phyloP scores from a whole-genome alignment of 1,284 basidiomycete species.

The Leucoagaricus sp. region DNA sequence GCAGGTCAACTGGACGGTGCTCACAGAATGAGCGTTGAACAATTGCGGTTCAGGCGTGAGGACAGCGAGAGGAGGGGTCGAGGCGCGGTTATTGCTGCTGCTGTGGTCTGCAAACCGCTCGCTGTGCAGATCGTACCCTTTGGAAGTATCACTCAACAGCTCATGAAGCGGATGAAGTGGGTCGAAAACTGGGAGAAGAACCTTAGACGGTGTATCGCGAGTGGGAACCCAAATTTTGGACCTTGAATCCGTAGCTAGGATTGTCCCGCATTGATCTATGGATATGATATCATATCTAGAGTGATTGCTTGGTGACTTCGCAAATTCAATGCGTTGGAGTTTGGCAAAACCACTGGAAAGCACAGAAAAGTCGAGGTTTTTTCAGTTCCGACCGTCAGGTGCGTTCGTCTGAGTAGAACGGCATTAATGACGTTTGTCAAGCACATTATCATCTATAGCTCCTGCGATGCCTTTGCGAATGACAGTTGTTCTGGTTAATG shows the following conservation, averaged over 20 bases:
- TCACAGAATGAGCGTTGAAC: conserved; percentile 17
- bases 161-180: conserved; percentile 15
- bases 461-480: too few relatives aligned
- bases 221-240: neutral
- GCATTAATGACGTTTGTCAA: too few relatives aligned
- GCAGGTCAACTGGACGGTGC: conserved; percentile 1
- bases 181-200: conserved; percentile 19
- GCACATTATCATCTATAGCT: too few relatives aligned
- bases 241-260: neutral
- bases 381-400: too few relatives aligned
- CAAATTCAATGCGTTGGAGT: too few relatives aligned
- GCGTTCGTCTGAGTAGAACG: too few relatives aligned
- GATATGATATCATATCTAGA: too few relatives aligned
- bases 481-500: too few relatives aligned
- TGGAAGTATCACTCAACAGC: conserved; percentile 12
- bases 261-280: too few relatives aligned
- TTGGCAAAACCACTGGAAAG: too few relatives aligned
- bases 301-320: too few relatives aligned
- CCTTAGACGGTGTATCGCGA: conserved; percentile 13
- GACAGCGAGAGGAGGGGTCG: conserved; percentile 19
- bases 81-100: conserved; percentile 17
- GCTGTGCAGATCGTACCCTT: conserved; percentile 21
- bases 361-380: too few relatives aligned
- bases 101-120: conserved; percentile 18
- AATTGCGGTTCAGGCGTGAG: conserved; percentile 12